Percentiles rank a stretch among this genome's conserved stretches.
These are phyloP conservation scores for Tulasnella sp. DNA, from an alignment of 768 basidiomycete genomes.

Conservation along the genomic window DNA sequence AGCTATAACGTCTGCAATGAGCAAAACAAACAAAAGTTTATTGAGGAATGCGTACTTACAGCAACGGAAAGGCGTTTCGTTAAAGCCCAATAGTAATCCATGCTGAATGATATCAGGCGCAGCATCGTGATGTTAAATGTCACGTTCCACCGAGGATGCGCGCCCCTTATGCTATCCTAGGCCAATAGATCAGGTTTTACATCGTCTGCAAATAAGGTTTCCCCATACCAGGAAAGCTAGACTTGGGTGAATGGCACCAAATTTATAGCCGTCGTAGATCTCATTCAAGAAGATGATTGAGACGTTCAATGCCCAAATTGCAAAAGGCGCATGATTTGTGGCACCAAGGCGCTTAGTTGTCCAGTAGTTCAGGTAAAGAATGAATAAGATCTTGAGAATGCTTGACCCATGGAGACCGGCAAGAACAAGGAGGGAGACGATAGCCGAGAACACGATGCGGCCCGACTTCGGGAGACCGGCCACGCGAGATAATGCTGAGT, in stretches of 20 bases:
- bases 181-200: conserved; percentile 10
- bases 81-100: conserved; percentile 87
- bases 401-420: conserved; percentile 71
- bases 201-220: neutral
- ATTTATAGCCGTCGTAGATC: conserved; percentile 58
- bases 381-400: conserved; percentile 60
- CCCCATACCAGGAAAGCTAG: conserved; percentile 51
- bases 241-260: conserved; percentile 41
- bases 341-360: conserved; percentile 39
- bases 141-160: conserved; percentile 88
- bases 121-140: conserved; percentile 95
- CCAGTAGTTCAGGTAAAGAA: conserved; percentile 58
- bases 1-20: conserved; percentile 9
- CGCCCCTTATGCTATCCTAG: conserved; percentile 53
- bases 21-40: neutral
- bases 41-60: conserved; percentile 31
- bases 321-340: conserved; percentile 35
- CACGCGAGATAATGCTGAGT: conserved; percentile 23
- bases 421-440: conserved; percentile 54
- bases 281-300: conserved; percentile 69
- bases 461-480: conserved; percentile 18
- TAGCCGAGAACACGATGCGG: conserved; percentile 46
- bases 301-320: conserved; percentile 72
- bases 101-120: conserved; percentile 80
- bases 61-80: conserved; percentile 20